Evolutionary conservation across 371 early-diverging fungal genomes (phyloP).

Genomic region (Rhizopus microsporus): DNA sequence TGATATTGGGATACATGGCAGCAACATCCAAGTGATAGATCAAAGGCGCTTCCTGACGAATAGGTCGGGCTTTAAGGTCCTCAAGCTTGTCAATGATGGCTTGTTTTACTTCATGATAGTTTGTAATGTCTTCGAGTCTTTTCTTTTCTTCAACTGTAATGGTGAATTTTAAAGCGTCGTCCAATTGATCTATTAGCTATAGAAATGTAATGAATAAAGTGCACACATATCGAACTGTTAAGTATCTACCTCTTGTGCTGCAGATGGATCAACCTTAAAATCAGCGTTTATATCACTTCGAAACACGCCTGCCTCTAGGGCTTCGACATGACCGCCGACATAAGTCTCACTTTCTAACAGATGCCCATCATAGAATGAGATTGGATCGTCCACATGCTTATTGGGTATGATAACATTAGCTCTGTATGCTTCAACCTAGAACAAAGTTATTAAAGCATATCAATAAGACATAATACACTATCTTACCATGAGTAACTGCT

Average conservation of each 20-base stretch:
- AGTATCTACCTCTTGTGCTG: constrained; percentile 63
- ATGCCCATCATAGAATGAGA: constrained; percentile 89
- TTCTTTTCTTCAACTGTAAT: constrained; percentile 82
- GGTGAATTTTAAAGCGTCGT: constrained; percentile 88
- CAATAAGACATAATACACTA: background rate
- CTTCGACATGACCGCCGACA: constrained; percentile 99
- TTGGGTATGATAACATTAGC: constrained; percentile 97
- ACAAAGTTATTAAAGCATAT: background rate
- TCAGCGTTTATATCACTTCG: constrained; percentile 94
- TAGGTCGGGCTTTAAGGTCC: constrained; percentile 74
- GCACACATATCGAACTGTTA: background rate
- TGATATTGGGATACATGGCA: constrained; percentile 99
- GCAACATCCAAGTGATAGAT: constrained; percentile 99
- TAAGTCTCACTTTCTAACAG: constrained; percentile 96
- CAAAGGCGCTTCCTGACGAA: constrained; percentile 78
- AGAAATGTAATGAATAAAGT: constrained; percentile 4
- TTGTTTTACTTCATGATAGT: constrained; percentile 75
- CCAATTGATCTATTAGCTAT: constrained; percentile 88
- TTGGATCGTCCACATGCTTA: constrained; percentile 81
- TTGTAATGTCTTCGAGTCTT: constrained; percentile 65
- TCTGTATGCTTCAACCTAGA: constrained; percentile 86
- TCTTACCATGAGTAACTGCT: constrained; percentile 94
- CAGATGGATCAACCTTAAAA: constrained; percentile 81
- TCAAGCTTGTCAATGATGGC: constrained; percentile 50
- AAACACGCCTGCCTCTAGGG: constrained; percentile 98